Conservation (phyloP, 2,329 filamentous ascomycete genomes). For the Diplodia sapinea region DNA sequence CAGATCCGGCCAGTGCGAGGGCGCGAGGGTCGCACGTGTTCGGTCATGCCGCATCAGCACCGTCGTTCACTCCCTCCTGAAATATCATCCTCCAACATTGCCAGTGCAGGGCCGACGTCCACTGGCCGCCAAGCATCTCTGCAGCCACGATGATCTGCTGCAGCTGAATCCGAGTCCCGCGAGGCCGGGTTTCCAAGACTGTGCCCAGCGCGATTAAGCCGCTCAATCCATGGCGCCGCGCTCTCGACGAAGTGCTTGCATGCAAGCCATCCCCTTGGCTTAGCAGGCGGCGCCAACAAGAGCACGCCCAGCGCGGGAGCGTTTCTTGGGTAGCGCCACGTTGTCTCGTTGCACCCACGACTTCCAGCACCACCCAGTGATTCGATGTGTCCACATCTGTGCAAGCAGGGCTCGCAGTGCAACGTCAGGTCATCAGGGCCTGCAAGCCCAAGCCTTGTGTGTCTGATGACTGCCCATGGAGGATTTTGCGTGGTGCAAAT, state of each 20-base stretch:
- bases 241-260: constrained; percentile 13
- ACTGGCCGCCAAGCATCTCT: neutral
- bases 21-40: constrained; percentile 7
- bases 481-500: neutral
- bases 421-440: neutral
- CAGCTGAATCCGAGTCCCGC: constrained; percentile 20
- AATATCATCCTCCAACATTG: neutral
- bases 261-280: constrained; percentile 20
- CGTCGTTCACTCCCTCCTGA: neutral
- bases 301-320: constrained; percentile 7
- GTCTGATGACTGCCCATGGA: neutral
- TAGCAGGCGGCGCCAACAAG: constrained; percentile 9
- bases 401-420: neutral
- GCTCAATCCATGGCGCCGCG: constrained; percentile 9
- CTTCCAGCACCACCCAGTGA: neutral
- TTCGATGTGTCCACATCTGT: neutral
- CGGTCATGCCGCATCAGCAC: neutral
- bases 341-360: neutral
- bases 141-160: constrained; percentile 14
- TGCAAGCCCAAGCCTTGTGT: neutral
- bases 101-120: constrained; percentile 1
- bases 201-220: constrained; percentile 18
- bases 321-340: constrained; percentile 13
- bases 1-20: neutral
- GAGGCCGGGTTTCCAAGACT: constrained; percentile 13